phyloP scores from a whole-genome alignment of 148 eudicot genomes.

The Vaccinium myrtillus region DNA sequence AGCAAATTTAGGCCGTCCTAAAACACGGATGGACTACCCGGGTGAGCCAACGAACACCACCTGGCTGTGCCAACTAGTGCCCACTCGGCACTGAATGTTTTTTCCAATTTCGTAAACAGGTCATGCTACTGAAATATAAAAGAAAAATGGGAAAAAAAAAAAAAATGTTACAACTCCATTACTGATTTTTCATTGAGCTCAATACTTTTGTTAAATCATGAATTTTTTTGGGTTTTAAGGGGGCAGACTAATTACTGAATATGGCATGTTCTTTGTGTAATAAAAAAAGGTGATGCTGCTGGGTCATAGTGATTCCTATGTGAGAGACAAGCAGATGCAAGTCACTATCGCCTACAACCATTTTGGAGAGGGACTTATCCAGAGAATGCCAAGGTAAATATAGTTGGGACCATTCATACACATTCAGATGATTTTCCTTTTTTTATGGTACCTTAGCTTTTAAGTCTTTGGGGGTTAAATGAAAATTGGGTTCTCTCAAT shows the following conservation, averaged over 20 bases:
- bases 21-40: too few species aligned
- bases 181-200: not conserved
- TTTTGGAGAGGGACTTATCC: constrained; percentile 85
- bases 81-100: too few species aligned
- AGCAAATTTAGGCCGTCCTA: too few species aligned
- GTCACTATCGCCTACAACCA: constrained; percentile 94
- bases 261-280: not conserved
- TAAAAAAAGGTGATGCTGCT: constrained; percentile 69
- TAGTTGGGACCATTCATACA: not conserved
- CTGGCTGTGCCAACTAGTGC: too few species aligned
- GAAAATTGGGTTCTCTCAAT: not conserved
- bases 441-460: not conserved
- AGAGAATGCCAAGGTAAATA: constrained; percentile 93
- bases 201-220: not conserved
- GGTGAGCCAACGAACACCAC: too few species aligned
- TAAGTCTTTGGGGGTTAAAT: not conserved
- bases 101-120: not conserved
- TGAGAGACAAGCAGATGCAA: constrained; percentile 78
- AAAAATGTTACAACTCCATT: not conserved
- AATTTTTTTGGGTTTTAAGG: too few species aligned
- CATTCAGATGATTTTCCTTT: not conserved
- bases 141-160: not conserved
- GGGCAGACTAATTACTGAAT: not conserved
- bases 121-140: not conserved
- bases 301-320: constrained; percentile 83